phyloP scores from a whole-genome alignment of 768 basidiomycete species.

The Boletus reticuloceps region DNA sequence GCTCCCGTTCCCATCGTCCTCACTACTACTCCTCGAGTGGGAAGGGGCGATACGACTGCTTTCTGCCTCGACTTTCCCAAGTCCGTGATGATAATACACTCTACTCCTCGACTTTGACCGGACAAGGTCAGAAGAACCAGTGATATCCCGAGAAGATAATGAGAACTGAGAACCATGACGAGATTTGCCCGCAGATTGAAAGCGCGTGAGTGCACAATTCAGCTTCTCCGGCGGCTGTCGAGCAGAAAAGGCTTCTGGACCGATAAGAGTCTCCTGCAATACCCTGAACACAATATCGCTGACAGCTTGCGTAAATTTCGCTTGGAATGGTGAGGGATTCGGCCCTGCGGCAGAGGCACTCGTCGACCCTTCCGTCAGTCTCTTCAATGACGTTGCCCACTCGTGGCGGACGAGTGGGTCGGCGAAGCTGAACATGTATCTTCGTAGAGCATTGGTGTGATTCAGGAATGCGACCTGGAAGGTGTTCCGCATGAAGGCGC shows the following conservation, averaged over 20 bases:
- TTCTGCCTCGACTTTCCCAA: constrained; percentile 64
- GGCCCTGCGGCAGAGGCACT: constrained; percentile 24
- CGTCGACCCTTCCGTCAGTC: constrained; percentile 56
- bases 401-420: constrained; percentile 73
- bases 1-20: constrained; percentile 30
- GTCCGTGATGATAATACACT: constrained; percentile 60
- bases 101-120: constrained; percentile 73
- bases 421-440: constrained; percentile 94
- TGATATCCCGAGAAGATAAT: constrained; percentile 21
- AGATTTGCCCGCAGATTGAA: constrained; percentile 13
- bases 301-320: constrained; percentile 59
- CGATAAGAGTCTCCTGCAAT: constrained; percentile 80
- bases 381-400: constrained; percentile 68
- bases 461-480: constrained; percentile 88
- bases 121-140: constrained; percentile 38
- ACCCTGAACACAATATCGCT: constrained; percentile 78
- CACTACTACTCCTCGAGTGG: constrained; percentile 29
- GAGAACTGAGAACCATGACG: constrained; percentile 26
- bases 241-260: constrained; percentile 26
- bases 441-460: constrained; percentile 63
- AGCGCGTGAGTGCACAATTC: constrained; percentile 36
- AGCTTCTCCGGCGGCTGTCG: constrained; percentile 28
- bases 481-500: constrained; percentile 95
- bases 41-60: constrained; percentile 26
- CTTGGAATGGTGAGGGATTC: constrained; percentile 36